These are phyloP conservation scores for Parastagonospora nodorum DNA, from an alignment of 2,329 filamentous ascomycete genomes.

Conservation along the genomic window DNA sequence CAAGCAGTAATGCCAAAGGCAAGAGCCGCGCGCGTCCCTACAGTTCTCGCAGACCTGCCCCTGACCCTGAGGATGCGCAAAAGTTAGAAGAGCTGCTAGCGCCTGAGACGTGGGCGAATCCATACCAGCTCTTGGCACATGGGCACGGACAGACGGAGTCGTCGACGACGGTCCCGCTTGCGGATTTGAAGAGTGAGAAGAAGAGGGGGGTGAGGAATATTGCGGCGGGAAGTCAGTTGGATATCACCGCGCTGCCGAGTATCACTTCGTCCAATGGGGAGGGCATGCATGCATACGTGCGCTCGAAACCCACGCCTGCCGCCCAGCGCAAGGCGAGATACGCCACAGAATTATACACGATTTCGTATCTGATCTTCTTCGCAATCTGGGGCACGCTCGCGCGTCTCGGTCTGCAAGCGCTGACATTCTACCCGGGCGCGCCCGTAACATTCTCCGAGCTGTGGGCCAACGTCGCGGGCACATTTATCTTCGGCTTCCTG, in stretches of 20 bases:
- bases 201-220: constrained; percentile 1
- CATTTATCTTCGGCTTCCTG: constrained; percentile 83
- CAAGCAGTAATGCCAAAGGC: constrained; percentile 2
- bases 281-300: constrained; percentile 10
- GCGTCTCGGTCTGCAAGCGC: constrained; percentile 75
- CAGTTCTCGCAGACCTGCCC: neutral
- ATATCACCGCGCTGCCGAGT: constrained; percentile 37
- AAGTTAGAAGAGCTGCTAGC: constrained; percentile 7
- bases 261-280: constrained; percentile 13
- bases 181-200: neutral
- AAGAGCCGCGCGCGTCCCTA: constrained; percentile 2
- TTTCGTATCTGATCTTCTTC: constrained; percentile 85
- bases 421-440: constrained; percentile 79
- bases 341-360: constrained; percentile 60
- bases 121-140: constrained; percentile 9
- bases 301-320: constrained; percentile 13
- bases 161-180: constrained; percentile 9
- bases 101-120: constrained; percentile 11
- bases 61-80: neutral
- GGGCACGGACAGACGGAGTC: constrained; percentile 1
- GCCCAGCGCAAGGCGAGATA: constrained; percentile 29
- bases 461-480: constrained; percentile 88
- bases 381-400: constrained; percentile 83
- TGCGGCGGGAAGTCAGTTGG: constrained; percentile 20
- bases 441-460: constrained; percentile 75